These are phyloP conservation scores for Hericium coralloides DNA, from an alignment of 768 basidiomycete species.

Conservation along the genomic window DNA sequence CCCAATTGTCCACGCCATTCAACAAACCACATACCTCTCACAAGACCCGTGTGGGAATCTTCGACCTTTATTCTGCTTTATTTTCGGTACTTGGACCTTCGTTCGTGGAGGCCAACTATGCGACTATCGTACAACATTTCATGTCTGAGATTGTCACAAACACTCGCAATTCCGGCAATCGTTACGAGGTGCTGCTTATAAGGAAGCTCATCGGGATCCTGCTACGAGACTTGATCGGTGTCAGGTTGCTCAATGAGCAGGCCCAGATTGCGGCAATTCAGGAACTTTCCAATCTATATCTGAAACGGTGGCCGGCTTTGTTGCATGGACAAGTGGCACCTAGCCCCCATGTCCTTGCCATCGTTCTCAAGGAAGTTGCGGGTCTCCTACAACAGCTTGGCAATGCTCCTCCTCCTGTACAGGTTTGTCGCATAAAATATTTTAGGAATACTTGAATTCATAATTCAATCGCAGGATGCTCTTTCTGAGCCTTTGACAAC, in stretches of 20 bases:
- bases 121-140: constrained; percentile 69
- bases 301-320: constrained; percentile 89
- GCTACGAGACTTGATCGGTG: constrained; percentile 79
- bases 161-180: constrained; percentile 41
- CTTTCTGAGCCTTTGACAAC: constrained; percentile 79
- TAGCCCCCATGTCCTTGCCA: constrained; percentile 52
- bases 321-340: constrained; percentile 80
- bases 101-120: constrained; percentile 81
- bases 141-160: constrained; percentile 67
- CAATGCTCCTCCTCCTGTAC: constrained; percentile 84
- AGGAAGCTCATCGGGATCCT: constrained; percentile 70
- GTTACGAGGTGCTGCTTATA: constrained; percentile 68
- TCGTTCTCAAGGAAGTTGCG: constrained; percentile 77
- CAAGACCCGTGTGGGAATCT: constrained; percentile 73
- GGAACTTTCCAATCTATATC: constrained; percentile 71
- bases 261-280: constrained; percentile 89
- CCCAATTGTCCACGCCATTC: constrained; percentile 69
- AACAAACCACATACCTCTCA: constrained; percentile 64
- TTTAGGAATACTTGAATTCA: background rate
- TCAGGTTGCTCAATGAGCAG: constrained; percentile 85
- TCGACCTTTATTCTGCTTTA: constrained; percentile 80
- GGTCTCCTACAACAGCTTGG: constrained; percentile 84
- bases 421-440: constrained; percentile 33
- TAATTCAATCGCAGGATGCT: constrained; percentile 41
- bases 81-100: constrained; percentile 63